A percentile compares a stretch with the other conserved stretches of the same genome.
Evolutionary conservation across 495 filamentous ascomycete species (phyloP).

Genomic region (Hyaloscypha variabilis): DNA sequence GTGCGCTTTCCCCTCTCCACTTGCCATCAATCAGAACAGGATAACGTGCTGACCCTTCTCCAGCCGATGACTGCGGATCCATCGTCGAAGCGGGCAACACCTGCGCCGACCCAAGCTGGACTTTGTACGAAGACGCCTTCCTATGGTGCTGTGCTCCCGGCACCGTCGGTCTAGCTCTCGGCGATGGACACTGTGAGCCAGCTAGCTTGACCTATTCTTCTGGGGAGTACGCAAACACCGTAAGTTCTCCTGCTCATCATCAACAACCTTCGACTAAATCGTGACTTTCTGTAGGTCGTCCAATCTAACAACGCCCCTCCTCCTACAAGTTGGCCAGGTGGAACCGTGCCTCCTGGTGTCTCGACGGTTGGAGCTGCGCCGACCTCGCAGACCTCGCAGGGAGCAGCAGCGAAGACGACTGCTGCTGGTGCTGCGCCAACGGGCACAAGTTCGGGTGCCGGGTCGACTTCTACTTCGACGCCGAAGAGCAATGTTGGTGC

Average conservation of each 20-base stretch:
- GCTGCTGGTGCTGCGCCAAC: neutral
- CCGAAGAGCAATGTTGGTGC: neutral
- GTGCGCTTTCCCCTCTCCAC: neutral
- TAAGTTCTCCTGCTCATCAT: neutral
- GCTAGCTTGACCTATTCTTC: neutral
- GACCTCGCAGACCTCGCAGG: neutral
- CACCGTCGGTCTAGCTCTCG: neutral
- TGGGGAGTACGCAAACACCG: neutral
- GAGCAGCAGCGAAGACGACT: neutral
- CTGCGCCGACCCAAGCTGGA: neutral
- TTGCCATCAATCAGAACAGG: neutral
- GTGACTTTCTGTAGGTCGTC: neutral
- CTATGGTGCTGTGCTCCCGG: neutral
- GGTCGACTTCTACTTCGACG: neutral
- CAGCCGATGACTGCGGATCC: neutral
- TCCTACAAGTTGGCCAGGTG: neutral
- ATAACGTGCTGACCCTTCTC: neutral
- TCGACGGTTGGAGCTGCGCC: neutral
- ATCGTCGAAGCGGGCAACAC: neutral
- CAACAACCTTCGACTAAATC: neutral
- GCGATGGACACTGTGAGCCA: neutral
- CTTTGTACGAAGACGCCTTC: neutral
- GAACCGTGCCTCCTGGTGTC: neutral
- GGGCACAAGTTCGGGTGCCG: neutral
- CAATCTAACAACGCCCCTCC: neutral